phyloP scores from a whole-genome alignment of 2,329 filamentous ascomycete species.

The Colletotrichum spaethianum region DNA sequence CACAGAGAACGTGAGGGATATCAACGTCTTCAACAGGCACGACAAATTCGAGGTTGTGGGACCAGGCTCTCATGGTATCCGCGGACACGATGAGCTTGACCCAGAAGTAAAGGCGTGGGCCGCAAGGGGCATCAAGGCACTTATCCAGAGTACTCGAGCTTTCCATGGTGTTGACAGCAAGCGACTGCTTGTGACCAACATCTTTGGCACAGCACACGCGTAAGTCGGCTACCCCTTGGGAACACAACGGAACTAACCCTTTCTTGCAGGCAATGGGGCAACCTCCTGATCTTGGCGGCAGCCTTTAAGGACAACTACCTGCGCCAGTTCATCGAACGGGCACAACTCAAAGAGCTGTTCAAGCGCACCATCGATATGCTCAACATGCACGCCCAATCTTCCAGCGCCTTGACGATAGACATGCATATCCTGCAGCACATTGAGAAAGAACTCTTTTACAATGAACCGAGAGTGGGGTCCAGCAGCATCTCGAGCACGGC shows the following conservation, averaged over 20 bases:
- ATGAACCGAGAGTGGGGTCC: slow-evolving; percentile 42
- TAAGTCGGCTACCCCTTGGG: slow-evolving; percentile 66
- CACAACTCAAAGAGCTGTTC: slow-evolving; percentile 73
- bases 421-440: slow-evolving; percentile 78
- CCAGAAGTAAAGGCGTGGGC: slow-evolving; percentile 61
- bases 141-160: slow-evolving; percentile 87
- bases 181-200: slow-evolving; percentile 91
- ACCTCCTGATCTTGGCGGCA: slow-evolving; percentile 90
- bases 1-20: slow-evolving; percentile 52
- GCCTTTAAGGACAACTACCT: slow-evolving; percentile 79
- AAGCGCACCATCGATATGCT: slow-evolving; percentile 84
- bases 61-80: slow-evolving; percentile 44
- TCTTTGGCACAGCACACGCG: slow-evolving; percentile 96
- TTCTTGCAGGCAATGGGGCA: slow-evolving; percentile 88
- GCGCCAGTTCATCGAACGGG: slow-evolving; percentile 67
- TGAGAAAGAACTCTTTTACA: slow-evolving; percentile 60
- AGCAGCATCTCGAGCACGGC: slow-evolving; percentile 60
- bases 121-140: slow-evolving; percentile 76
- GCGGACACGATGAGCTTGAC: slow-evolving; percentile 38
- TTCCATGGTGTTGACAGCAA: slow-evolving; percentile 77
- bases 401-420: slow-evolving; percentile 82
- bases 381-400: slow-evolving; percentile 76
- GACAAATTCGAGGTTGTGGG: slow-evolving; percentile 17
- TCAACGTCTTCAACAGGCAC: slow-evolving; percentile 48
- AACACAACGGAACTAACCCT: not conserved